Conservation (phyloP, 371 early-diverging fungal genomes). For the Saksenaea vasiformis region DNA sequence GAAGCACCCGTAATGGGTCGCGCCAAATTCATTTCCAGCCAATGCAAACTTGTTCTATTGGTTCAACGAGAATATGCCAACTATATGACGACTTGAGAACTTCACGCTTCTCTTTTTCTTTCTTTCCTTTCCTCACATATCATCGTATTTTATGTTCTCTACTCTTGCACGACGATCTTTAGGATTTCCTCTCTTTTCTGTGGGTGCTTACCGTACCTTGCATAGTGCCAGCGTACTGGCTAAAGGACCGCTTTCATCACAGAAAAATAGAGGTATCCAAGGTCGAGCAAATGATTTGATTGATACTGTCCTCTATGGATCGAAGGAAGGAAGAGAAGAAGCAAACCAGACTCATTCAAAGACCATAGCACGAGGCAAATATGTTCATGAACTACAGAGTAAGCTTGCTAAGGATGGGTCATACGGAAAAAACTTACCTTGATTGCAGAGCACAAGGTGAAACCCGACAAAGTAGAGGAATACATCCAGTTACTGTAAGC, state of each 20-base stretch:
- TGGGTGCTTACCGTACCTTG: not conserved
- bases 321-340: slow-evolving; percentile 51
- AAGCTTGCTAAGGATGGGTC: slow-evolving; percentile 14
- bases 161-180: not conserved
- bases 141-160: not conserved
- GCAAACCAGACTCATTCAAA: slow-evolving; percentile 65
- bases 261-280: slow-evolving; percentile 3
- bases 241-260: not conserved
- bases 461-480: slow-evolving; percentile 77
- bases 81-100: not conserved
- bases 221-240: not conserved
- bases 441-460: slow-evolving; percentile 67
- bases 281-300: slow-evolving; percentile 44
- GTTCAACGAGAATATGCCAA: too few relatives aligned
- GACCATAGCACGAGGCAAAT: slow-evolving; percentile 81
- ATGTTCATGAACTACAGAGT: slow-evolving; percentile 84
- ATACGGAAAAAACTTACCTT: not conserved
- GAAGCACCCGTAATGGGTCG: too few relatives aligned
- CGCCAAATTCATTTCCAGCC: too few relatives aligned
- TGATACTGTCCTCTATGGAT: slow-evolving; percentile 68
- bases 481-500: slow-evolving; percentile 64
- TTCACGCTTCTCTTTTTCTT: not conserved
- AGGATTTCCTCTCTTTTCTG: not conserved
- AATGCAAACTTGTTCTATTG: too few relatives aligned
- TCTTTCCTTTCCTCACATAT: not conserved